Evolutionary conservation across 2,329 filamentous ascomycete species (phyloP).

Genomic region (Metarhizium rileyi): DNA sequence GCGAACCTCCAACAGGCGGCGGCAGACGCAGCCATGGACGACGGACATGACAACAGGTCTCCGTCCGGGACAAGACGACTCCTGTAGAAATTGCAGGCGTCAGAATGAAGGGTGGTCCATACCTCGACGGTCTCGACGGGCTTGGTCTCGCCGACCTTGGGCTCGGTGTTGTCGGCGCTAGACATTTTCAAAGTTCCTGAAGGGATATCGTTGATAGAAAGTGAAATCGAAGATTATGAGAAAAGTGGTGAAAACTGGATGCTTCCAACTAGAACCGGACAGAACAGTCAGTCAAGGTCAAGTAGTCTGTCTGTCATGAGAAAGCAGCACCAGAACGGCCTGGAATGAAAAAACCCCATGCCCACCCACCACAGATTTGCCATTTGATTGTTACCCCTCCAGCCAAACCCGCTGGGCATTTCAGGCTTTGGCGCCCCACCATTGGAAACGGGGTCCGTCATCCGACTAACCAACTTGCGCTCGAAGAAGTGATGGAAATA

Average conservation of each 20-base stretch:
- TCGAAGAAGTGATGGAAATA: too few relatives aligned
- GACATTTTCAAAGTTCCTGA: slow-evolving; percentile 33
- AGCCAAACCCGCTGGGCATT: neutral
- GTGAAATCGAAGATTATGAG: neutral
- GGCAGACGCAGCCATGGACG: neutral
- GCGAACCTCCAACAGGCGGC: neutral
- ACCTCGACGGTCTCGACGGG: slow-evolving; percentile 18
- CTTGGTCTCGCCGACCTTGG: slow-evolving; percentile 41
- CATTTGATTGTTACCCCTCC: slow-evolving; percentile 3
- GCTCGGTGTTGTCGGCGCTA: slow-evolving; percentile 40
- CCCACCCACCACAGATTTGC: slow-evolving; percentile 7
- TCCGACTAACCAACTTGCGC: too few relatives aligned
- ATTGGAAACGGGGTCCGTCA: neutral
- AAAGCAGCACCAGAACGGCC: neutral
- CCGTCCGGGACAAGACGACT: neutral
- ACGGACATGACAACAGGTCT: neutral
- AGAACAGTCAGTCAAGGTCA: neutral
- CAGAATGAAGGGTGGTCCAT: slow-evolving; percentile 6
- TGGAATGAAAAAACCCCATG: slow-evolving; percentile 1
- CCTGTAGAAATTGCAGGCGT: neutral
- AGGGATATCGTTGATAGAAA: neutral
- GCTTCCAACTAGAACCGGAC: neutral
- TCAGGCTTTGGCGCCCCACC: neutral
- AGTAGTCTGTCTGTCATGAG: neutral
- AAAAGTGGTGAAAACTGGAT: neutral